Conservation (phyloP, 2,329 filamentous ascomycete genomes). For the Diplodia scrobiculata region DNA sequence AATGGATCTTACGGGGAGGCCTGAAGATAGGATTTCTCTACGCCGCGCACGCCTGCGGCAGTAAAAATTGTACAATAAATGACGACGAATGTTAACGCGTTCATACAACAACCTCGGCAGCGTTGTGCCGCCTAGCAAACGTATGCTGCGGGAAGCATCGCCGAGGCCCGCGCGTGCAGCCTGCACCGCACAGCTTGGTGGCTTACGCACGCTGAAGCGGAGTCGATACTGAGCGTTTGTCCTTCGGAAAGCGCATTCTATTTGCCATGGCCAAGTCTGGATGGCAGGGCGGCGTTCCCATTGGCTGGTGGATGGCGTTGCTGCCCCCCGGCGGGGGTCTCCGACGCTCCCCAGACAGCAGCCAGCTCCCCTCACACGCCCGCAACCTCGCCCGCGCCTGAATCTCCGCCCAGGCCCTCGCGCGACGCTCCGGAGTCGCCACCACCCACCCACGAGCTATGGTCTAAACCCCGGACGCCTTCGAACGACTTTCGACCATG, state of each 20-base stretch:
- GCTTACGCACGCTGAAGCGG: neutral
- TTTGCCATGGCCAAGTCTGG: neutral
- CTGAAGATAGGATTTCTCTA: neutral
- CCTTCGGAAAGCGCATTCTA: neutral
- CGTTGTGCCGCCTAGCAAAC: neutral
- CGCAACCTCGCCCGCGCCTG: neutral
- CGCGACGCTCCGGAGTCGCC: neutral
- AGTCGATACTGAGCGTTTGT: neutral
- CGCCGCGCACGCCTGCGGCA: neutral
- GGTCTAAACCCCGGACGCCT: neutral
- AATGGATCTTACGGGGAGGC: neutral
- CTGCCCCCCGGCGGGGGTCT: constrained; percentile 16
- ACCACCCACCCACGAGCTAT: neutral
- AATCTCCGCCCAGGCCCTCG: neutral
- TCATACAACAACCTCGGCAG: neutral
- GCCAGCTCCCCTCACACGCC: constrained; percentile 19
- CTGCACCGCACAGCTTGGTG: constrained; percentile 1
- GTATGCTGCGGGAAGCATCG: neutral
- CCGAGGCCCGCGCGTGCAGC: neutral
- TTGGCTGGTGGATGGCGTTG: constrained; percentile 9
- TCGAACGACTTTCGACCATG: constrained; percentile 20
- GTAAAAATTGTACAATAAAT: constrained; percentile 8
- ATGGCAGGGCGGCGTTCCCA: neutral
- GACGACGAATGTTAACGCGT: neutral
- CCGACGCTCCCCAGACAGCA: constrained; percentile 19